These are phyloP conservation scores for Zymoseptoria pseudotritici DNA, from an alignment of 2,329 filamentous ascomycete species.

Conservation along the genomic window DNA sequence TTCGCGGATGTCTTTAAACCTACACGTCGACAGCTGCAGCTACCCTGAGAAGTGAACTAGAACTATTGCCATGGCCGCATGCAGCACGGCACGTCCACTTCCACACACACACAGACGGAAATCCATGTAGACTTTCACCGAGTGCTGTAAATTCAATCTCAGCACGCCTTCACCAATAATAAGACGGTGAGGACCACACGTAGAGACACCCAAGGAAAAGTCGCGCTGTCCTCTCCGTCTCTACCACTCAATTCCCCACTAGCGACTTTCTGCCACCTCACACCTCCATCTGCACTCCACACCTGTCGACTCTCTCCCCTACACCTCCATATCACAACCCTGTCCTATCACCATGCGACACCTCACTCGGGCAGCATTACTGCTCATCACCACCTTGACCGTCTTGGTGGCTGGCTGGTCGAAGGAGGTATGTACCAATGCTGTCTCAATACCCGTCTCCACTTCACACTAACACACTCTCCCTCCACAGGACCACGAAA, in stretches of 20 bases:
- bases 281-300: not conserved
- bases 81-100: not conserved
- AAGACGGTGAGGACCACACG: not conserved
- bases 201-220: not conserved
- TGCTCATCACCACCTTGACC: slow-evolving; percentile 61
- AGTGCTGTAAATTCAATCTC: too few species aligned
- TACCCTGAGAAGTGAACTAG: not conserved
- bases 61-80: not conserved
- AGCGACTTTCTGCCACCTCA: not conserved
- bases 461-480: not conserved
- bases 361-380: slow-evolving; percentile 54
- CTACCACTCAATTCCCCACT: not conserved
- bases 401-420: slow-evolving; percentile 69
- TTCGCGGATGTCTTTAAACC: not conserved
- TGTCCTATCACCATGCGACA: slow-evolving; percentile 58
- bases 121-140: not conserved
- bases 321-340: slow-evolving; percentile 1
- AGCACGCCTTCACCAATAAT: not conserved
- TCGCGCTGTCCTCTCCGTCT: not conserved
- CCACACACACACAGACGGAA: not conserved
- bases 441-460: not conserved
- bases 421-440: slow-evolving; percentile 52
- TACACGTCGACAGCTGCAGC: not conserved
- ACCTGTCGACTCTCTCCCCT: slow-evolving; percentile 3
- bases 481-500: slow-evolving; percentile 70